These are phyloP conservation scores for Kappamyces sp. DNA, from an alignment of 192 early-diverging fungal genomes.

Conservation along the genomic window DNA sequence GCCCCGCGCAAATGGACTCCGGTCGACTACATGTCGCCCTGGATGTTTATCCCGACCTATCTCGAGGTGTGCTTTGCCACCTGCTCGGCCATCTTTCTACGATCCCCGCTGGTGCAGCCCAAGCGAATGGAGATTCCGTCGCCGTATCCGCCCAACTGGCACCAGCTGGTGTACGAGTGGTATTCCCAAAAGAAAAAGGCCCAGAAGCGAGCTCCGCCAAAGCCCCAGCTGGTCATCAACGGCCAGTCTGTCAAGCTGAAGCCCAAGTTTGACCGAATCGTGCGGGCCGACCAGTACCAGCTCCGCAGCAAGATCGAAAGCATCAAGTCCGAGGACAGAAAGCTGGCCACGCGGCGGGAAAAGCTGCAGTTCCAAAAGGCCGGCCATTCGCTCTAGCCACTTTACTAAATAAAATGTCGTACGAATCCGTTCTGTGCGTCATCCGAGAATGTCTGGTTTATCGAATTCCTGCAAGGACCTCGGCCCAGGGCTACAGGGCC, in stretches of 20 bases:
- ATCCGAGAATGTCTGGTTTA: slow-evolving; percentile 70
- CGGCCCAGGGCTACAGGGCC: slow-evolving; percentile 65
- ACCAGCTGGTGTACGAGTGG: slow-evolving; percentile 88
- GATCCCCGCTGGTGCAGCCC: slow-evolving; percentile 81
- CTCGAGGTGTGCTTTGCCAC: slow-evolving; percentile 96
- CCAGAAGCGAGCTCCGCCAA: slow-evolving; percentile 24
- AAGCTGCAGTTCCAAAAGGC: no score
- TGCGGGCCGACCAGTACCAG: slow-evolving; percentile 32
- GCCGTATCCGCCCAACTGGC: slow-evolving; percentile 84
- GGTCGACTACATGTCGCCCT: slow-evolving; percentile 59
- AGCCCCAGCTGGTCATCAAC: slow-evolving; percentile 33
- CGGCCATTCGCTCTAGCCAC: no score
- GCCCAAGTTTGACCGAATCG: slow-evolving; percentile 44
- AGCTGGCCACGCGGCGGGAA: no score
- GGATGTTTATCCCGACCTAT: slow-evolving; percentile 94
- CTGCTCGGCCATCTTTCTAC: slow-evolving; percentile 81
- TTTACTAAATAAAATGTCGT: slow-evolving; percentile 14
- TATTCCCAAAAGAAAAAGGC: slow-evolving; percentile 56
- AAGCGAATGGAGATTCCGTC: slow-evolving; percentile 85
- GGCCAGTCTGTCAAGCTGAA: slow-evolving; percentile 35
- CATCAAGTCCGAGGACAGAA: no score
- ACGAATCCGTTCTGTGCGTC: slow-evolving; percentile 73
- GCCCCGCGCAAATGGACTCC: neutral
- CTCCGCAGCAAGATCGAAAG: neutral
- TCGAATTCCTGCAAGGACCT: slow-evolving; percentile 63